phyloP scores from a whole-genome alignment of 2,329 filamentous ascomycete genomes.

The Diaporthe sp. region DNA sequence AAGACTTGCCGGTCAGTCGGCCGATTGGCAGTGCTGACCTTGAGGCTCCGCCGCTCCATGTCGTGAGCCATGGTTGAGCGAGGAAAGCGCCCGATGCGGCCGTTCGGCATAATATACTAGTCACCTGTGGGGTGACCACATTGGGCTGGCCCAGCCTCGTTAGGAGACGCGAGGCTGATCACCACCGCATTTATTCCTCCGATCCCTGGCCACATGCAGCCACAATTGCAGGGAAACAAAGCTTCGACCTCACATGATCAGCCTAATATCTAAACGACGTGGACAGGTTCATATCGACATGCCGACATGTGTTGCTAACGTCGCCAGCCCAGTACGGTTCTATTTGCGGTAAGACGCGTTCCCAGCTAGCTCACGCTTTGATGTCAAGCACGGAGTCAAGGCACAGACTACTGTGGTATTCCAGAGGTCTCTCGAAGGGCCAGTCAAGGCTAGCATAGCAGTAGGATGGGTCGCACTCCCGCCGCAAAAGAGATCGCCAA shows the following conservation, averaged over 20 bases:
- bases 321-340: neutral
- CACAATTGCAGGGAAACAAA: constrained; percentile 8
- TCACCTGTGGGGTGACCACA: constrained; percentile 5
- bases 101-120: constrained; percentile 23
- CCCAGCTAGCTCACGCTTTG: constrained; percentile 18
- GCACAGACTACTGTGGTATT: constrained; percentile 3
- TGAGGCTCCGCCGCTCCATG: neutral
- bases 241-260: constrained; percentile 21
- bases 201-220: constrained; percentile 27
- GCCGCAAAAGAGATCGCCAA: constrained; percentile 10
- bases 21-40: constrained; percentile 8
- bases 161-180: constrained; percentile 20
- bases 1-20: neutral
- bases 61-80: constrained; percentile 5
- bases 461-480: neutral
- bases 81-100: neutral
- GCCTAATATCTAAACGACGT: neutral
- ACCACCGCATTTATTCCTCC: constrained; percentile 1
- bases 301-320: constrained; percentile 2
- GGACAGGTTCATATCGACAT: neutral
- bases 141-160: constrained; percentile 19
- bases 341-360: constrained; percentile 11
- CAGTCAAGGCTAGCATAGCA: constrained; percentile 3
- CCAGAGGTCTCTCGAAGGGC: neutral
- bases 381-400: constrained; percentile 20